Evolutionary conservation across 306 rosid species (phyloP).

Genomic region (Senna tora): DNA sequence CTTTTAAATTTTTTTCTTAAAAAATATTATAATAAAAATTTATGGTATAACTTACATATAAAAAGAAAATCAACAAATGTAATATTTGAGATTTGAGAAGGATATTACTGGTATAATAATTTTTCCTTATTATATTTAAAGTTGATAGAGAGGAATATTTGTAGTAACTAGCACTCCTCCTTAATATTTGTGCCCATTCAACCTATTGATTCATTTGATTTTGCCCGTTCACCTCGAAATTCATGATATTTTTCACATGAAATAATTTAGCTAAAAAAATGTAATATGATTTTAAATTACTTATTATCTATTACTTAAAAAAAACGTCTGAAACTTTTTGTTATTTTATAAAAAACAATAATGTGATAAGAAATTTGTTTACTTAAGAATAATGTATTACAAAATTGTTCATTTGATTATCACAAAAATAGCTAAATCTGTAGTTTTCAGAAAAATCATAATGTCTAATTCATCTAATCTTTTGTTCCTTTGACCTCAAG

Average conservation of each 20-base stretch:
- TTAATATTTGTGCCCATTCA: conserved; percentile 31
- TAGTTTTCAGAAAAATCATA: not conserved
- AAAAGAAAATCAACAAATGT: no score
- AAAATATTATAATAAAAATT: no score
- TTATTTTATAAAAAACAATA: not conserved
- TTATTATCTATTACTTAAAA: no score
- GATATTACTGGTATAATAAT: no score
- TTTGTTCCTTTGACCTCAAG: conserved; percentile 40
- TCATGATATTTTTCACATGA: conserved; percentile 11
- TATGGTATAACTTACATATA: no score
- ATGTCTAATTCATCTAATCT: conserved; percentile 16
- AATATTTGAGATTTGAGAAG: no score
- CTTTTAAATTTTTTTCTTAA: no score
- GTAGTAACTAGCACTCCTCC: conserved; percentile 32
- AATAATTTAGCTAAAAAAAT: conserved; percentile 2
- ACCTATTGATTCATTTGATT: conserved; percentile 30
- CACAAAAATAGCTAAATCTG: not conserved
- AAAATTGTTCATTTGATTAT: conserved; percentile 6
- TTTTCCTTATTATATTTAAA: conserved; percentile 10
- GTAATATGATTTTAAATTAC: no score
- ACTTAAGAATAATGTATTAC: not conserved
- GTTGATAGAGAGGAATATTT: conserved; percentile 29
- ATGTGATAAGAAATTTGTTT: no score
- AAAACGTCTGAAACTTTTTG: not conserved
- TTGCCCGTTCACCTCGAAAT: conserved; percentile 38